These are phyloP conservation scores for Hypoxylon intermedium DNA, from an alignment of 495 filamentous ascomycete genomes.

Conservation along the genomic window DNA sequence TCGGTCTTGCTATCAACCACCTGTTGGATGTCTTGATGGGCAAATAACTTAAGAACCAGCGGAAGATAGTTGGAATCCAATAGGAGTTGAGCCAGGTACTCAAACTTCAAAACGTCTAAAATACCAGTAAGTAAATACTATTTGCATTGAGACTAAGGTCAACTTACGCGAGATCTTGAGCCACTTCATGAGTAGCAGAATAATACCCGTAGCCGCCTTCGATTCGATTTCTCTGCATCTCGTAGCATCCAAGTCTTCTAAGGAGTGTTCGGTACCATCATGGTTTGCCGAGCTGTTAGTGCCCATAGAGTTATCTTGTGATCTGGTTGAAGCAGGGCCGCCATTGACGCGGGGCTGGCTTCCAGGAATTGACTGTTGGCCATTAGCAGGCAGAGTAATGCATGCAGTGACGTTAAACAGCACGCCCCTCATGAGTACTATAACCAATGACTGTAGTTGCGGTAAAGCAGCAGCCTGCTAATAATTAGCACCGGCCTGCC, in stretches of 20 bases:
- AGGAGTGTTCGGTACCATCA: constrained; percentile 51
- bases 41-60: constrained; percentile 88
- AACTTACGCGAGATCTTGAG: constrained; percentile 92
- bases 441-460: constrained; percentile 90
- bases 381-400: constrained; percentile 48
- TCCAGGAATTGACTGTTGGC: constrained; percentile 37
- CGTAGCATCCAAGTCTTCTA: constrained; percentile 79
- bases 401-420: constrained; percentile 77
- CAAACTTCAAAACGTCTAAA: constrained; percentile 90
- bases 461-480: constrained; percentile 75
- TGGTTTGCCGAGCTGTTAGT: constrained; percentile 41
- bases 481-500: constrained; percentile 17
- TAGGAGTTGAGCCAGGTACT: constrained; percentile 91
- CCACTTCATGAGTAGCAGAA: constrained; percentile 91
- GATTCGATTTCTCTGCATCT: constrained; percentile 83
- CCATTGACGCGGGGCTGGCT: constrained; percentile 47
- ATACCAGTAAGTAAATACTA: constrained; percentile 40
- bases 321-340: constrained; percentile 38
- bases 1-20: constrained; percentile 86
- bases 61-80: constrained; percentile 94
- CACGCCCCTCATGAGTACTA: constrained; percentile 87
- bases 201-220: constrained; percentile 86
- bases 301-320: constrained; percentile 42
- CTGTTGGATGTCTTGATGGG: constrained; percentile 88
- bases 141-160: background rate